Base-by-base conservation (phyloP, 176 grass and related monocot genomes). In the Bothriochloa decipiens region DNA sequence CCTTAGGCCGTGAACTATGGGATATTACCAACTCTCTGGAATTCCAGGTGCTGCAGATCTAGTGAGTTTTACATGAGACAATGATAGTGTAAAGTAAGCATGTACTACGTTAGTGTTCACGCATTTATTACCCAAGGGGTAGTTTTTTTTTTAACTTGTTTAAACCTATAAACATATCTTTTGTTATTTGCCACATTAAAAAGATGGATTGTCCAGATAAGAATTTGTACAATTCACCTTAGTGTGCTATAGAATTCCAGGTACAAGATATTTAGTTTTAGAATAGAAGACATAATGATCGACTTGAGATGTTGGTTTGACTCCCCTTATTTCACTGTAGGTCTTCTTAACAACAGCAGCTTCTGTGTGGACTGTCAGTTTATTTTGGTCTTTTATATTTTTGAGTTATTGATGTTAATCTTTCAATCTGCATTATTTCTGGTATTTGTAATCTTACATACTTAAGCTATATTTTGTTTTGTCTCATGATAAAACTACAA, bases 381-480 rank as follows among this genome's bases (percentile, higher is more conserved):
- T 12, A 26, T 68, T 67, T 57, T 84, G 11, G 39, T 53, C 50
- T 35, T 85, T 58, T 73, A 29, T 84, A 33, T 55, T 80, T 41
- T 75, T 61, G 55, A 57, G 43, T 80, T 89, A 27, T 22, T 84
- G 58, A 58, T 71, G 66, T 82, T 17, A 64, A 64, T 32, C 11
- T 84, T 81, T 35, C 33, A 37, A 70, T 47, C 26, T 55, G 10
- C 15, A 62, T 20, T 83, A 33, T 83, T 52, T 84, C 15, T 87
- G 29, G n/a, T 91, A 22, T 87, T 75, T 68, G 22, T 32, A 57
- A 84, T 26, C 40, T 63, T 85, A 20, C 65, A 42, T 70, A 70
- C 22, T 12, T 57, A 36, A 70, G 43, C 4, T 81, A 55, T 81
- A 57, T 26, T 50, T 62, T 57, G 17, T 87, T 77, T 45, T 78